Base-by-base conservation (phyloP, 2,329 filamentous ascomycete genomes). In the Juglanconis sp. region DNA sequence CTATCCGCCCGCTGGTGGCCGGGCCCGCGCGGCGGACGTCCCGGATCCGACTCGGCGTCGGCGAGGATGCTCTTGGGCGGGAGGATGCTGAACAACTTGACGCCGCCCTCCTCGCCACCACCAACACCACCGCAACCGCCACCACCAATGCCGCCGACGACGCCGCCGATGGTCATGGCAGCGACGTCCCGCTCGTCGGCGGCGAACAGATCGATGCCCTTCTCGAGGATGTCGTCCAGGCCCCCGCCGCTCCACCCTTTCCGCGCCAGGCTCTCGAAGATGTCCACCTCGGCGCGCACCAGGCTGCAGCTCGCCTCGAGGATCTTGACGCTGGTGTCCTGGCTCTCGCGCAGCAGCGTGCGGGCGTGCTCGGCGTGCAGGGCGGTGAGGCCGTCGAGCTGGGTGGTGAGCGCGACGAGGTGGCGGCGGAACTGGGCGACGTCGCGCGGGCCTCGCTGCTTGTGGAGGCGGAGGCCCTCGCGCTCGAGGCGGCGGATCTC, bases 231-330 rank as follows among this genome's bases (percentile, higher is more conserved):
- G 38, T 88, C 86, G 61, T 89, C 87, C 34, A 89, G 74, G 0
- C 87, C 87, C 35, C 86, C 87, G 42, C 87, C 87, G 24, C 76
- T 82, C 87, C 86, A 89, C 7, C 87, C 87, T 67, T 89, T 89
- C 62, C 85, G 76, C 24, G 87, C 86, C 31, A 89, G 73, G 31
- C 82, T 78, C 74, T 89, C 87, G 60, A 88, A 88, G 34, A 89
- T 89, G 71, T 89, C 87, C 24, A 89, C 83, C 73, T 89, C 87
- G 57, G 87, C 87, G 17, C 87, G 77, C 11, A 88, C 86, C 10
- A 89, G 78, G 63, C 83, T 85, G 67, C 86, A 87, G 67, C 83
- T 83, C 17, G 85, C 84, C 59, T 89, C 86, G 17, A 87, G 79
- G 65, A 89, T 87, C 64, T 79, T 78, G 32, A 73, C 77, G 66